Conservation (phyloP, 192 early-diverging fungal genomes). For the Tieghemiomyces parasiticus region DNA sequence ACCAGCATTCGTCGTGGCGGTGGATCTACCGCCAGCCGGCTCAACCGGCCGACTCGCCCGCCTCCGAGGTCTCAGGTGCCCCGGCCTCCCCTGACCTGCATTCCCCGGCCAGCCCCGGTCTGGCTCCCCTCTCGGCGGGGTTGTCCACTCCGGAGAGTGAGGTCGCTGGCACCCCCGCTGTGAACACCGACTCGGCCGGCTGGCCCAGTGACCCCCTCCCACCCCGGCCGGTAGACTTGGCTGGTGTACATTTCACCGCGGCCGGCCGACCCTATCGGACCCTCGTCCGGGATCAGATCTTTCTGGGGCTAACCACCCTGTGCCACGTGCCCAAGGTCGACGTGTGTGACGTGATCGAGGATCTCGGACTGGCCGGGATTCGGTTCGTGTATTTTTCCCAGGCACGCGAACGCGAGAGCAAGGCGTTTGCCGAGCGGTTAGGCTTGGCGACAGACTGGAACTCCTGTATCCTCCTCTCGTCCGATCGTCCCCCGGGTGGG, state of each 20-base stretch:
- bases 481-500: conserved; percentile 36
- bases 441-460: conserved; percentile 99
- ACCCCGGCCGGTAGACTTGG: too few species aligned
- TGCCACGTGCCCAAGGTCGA: conserved; percentile 80
- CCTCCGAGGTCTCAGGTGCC: not conserved
- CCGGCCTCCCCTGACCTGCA: not conserved
- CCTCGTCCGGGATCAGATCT: conserved; percentile 74
- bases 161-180: too few species aligned
- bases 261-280: conserved; percentile 8
- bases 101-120: not conserved
- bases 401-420: conserved; percentile 83
- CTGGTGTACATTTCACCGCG: too few species aligned
- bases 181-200: not conserved
- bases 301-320: conserved; percentile 74
- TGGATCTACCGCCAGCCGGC: conserved; percentile 9
- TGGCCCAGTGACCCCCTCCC: not conserved
- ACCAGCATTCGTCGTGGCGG: conserved; percentile 3
- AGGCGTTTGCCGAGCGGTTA: conserved; percentile 92
- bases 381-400: conserved; percentile 95
- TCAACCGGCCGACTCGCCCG: not conserved
- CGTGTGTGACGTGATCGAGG: conserved; percentile 93
- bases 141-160: not conserved
- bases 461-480: conserved; percentile 87
- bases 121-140: not conserved
- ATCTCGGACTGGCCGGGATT: conserved; percentile 91